Evolutionary conservation across 768 basidiomycete genomes (phyloP).

Genomic region (Russula dissimulans): DNA sequence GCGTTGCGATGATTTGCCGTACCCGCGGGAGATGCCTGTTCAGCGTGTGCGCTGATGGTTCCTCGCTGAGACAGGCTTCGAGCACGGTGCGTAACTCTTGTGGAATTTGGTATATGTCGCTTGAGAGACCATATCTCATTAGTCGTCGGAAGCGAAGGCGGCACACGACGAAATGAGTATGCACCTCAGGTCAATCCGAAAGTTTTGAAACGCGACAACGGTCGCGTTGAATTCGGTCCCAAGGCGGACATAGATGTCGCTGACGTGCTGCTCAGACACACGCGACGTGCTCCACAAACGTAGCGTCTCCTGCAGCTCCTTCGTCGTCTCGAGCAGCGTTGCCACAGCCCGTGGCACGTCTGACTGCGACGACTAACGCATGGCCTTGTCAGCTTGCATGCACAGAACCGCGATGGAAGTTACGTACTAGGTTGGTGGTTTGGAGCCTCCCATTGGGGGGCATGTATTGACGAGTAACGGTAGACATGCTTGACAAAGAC

Average conservation of each 20-base stretch:
- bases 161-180: constrained; percentile 23
- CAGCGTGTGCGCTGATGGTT: constrained; percentile 28
- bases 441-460: constrained; percentile 17
- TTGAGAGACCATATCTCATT: constrained; percentile 16
- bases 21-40: constrained; percentile 33
- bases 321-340: constrained; percentile 71
- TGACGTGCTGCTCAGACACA: constrained; percentile 63
- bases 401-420: neutral
- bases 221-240: constrained; percentile 84
- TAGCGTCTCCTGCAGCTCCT: constrained; percentile 66
- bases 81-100: constrained; percentile 31
- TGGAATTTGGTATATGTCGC: constrained; percentile 35
- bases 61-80: constrained; percentile 38
- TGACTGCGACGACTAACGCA: constrained; percentile 6
- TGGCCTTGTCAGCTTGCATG: neutral
- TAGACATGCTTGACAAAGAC: constrained; percentile 8
- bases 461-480: constrained; percentile 12
- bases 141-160: neutral
- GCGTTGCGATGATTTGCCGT: constrained; percentile 29
- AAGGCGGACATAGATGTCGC: constrained; percentile 82
- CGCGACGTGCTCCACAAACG: constrained; percentile 55
- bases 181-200: constrained; percentile 72
- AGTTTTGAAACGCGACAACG: constrained; percentile 61
- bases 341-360: constrained; percentile 58
- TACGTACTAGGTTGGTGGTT: constrained; percentile 12